Conservation (phyloP, 352 stramenopile species). For the Phytopythium kandeliae region DNA sequence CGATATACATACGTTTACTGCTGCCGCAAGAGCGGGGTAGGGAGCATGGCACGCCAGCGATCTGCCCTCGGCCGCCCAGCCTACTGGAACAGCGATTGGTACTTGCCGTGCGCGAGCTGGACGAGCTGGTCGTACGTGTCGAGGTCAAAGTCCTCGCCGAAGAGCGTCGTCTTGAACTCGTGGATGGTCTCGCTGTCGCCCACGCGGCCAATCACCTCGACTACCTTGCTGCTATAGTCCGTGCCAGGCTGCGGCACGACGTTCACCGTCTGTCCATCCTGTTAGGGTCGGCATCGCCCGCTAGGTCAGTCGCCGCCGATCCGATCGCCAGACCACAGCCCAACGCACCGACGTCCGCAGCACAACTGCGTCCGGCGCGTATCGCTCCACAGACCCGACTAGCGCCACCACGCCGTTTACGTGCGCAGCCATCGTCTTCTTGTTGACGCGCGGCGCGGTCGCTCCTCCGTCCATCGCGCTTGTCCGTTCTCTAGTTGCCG, state of each 20-base stretch:
- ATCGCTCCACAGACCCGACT: slow-evolving; percentile 68
- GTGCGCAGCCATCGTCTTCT: slow-evolving; percentile 58
- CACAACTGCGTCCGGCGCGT: slow-evolving; percentile 62
- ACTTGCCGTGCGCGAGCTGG: slow-evolving; percentile 68
- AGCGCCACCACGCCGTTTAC: slow-evolving; percentile 68
- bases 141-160: slow-evolving; percentile 76
- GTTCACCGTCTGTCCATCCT: slow-evolving; percentile 80
- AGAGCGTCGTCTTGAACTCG: slow-evolving; percentile 85
- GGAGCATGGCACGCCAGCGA: background rate
- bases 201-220: slow-evolving; percentile 82
- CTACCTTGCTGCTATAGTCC: slow-evolving; percentile 81
- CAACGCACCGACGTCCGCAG: slow-evolving; percentile 63
- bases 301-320: slow-evolving; percentile 3
- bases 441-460: slow-evolving; percentile 82
- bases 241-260: slow-evolving; percentile 62
- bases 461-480: slow-evolving; percentile 20
- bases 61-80: background rate
- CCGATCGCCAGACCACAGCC: background rate
- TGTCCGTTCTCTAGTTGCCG: background rate
- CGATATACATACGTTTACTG: slow-evolving; percentile 2
- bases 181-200: slow-evolving; percentile 64
- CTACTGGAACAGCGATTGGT: slow-evolving; percentile 67
- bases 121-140: slow-evolving; percentile 83
- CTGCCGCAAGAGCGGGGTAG: background rate
- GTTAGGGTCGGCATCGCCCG: background rate